phyloP scores from a whole-genome alignment of 2,329 filamentous ascomycete species.

The Fusarium penzigii region DNA sequence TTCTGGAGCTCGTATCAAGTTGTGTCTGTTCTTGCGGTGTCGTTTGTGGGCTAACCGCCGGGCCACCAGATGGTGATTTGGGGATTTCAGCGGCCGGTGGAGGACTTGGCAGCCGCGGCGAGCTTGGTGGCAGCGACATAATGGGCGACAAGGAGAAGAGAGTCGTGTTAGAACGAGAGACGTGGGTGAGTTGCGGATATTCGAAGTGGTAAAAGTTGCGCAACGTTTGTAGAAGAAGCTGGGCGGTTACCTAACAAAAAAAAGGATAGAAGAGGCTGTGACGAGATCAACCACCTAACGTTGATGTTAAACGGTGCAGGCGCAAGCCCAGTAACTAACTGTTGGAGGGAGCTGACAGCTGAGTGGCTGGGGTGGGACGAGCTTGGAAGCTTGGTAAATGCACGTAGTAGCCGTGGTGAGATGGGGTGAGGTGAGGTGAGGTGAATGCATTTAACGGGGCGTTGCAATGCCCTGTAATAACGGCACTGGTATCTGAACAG shows the following conservation, averaged over 20 bases:
- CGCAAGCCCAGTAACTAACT: background rate
- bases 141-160: constrained; percentile 15
- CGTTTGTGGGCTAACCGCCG: constrained; percentile 53
- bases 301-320: background rate
- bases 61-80: constrained; percentile 68
- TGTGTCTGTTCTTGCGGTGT: constrained; percentile 64
- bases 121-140: constrained; percentile 70
- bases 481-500: no score
- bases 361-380: background rate
- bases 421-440: background rate
- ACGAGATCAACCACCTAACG: background rate
- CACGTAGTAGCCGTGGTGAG: background rate
- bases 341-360: background rate
- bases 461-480: background rate
- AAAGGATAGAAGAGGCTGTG: background rate
- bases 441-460: background rate
- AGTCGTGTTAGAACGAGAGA: constrained; percentile 7
- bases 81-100: constrained; percentile 92
- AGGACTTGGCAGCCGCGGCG: constrained; percentile 90
- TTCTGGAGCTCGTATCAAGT: constrained; percentile 72
- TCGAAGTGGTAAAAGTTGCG: background rate
- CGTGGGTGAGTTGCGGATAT: constrained; percentile 13
- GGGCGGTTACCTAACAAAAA: background rate
- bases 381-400: background rate
- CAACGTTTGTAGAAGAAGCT: background rate